Evolutionary conservation across 805 yeast species (phyloP).

Genomic region (Wickerhamomyces bovis): DNA sequence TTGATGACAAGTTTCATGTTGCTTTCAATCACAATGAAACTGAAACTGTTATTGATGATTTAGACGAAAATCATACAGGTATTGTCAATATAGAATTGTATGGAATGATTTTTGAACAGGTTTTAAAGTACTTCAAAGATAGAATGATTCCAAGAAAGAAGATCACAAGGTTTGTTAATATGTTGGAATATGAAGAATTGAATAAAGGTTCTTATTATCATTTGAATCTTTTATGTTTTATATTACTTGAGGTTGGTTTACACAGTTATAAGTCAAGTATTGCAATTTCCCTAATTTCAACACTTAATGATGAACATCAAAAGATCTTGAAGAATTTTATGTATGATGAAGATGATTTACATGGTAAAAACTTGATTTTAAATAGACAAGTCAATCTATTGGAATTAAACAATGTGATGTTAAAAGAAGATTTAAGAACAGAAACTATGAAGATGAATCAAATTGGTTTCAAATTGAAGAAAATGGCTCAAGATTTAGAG

Average conservation of each 20-base stretch:
- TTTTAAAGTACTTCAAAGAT: constrained; percentile 3
- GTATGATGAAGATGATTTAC: constrained; percentile 18
- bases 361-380: constrained; percentile 15
- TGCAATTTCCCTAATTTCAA: constrained; percentile 8
- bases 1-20: neutral
- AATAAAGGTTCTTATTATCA: constrained; percentile 6
- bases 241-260: constrained; percentile 15
- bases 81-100: neutral
- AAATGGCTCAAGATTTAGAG: neutral
- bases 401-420: constrained; percentile 11
- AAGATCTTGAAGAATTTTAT: constrained; percentile 11
- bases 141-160: constrained; percentile 5
- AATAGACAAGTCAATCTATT: constrained; percentile 10
- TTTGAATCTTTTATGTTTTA: constrained; percentile 10
- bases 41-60: neutral
- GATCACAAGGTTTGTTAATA: constrained; percentile 6
- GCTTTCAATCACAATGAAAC: neutral
- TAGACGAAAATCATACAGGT: neutral
- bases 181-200: constrained; percentile 7
- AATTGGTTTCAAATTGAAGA: neutral
- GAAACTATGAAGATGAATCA: neutral
- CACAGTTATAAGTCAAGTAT: constrained; percentile 14
- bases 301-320: constrained; percentile 11
- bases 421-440: constrained; percentile 7
- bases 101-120: neutral